Evolutionary conservation across 805 yeast species (phyloP), one percentile per base, ranked within the genome.

Genomic region (Komagataella kurtzmanii): DNA sequence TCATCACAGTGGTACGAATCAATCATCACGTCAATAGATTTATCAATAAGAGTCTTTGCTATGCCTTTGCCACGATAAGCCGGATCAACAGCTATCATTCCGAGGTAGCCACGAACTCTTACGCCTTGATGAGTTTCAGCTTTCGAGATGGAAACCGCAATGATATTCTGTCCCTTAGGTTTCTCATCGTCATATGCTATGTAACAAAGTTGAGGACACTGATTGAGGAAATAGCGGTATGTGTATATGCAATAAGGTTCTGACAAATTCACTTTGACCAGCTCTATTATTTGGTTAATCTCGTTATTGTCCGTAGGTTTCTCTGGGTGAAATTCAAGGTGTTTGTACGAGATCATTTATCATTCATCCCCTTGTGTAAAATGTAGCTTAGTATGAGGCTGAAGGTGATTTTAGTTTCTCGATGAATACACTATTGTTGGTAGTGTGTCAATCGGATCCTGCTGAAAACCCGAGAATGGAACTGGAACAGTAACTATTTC

Each of bases 191-290:
- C 74, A 53, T 74, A 75, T 7, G 85, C 91, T 44, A 86, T 61
- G 51, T 76, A 76, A 54, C 96, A 85, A 53, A 89, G 74, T 48
- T 85, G 82, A 1, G 98, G 97, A 97, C 97, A 90, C 58, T 82
- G 83, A 59, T 85, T 84, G 46, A 93, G 69, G 62, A 93, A 93
- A 68, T 84, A 93, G 62, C 96, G 76, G 66, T 90, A 93, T 2
- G 93, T 97, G 60, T 88, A 93, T 17, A 88, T 77, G 3, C 97
- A 90, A 63, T 93, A 93, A 0, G 99, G 98, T 65, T 93, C 99
- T 24, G 93, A 83, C 45, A 93, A 71, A 64, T 90, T 93, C 8
- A 70, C 72, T 45, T 83, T 78, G 8, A 91, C 82, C 48, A 91
- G 71, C 8, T 62, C 60, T 58, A 78, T 75, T 12, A 85, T 69